Evolutionary conservation across 352 stramenopile species (phyloP), one percentile per base, ranked within the genome.

Genomic region (Phytophthora citricola): DNA sequence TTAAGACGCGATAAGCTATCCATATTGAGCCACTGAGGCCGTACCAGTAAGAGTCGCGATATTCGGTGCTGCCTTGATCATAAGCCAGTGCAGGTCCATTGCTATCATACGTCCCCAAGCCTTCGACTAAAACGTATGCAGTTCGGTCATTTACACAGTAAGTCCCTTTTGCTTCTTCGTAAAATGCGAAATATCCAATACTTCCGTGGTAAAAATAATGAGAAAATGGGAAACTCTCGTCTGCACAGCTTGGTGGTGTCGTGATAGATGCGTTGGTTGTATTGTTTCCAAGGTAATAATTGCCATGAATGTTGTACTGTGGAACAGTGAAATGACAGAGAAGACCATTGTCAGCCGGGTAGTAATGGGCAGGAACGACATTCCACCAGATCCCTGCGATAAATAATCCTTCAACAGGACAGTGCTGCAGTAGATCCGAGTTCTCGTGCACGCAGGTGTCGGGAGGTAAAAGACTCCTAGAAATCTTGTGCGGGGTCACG

Each of bases 341-440:
- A 1, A 49, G 32, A 8, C 55, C 59, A 15, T 58, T 44, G 8
- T 65, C 38, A 5, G 32, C 47, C 2, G 15, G 27, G 20, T 43
- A 58, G 34, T 74, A 74, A 45, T 66, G 45, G 32, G 47, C 14
- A 5, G 69, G 69, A n/a, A 40, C 52, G 11, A 74, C 56, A 46
- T 77, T 77, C 65, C 69, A 77, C 69, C 69, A 77, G 12, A 74
- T 69, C 1, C 59, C 53, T 57, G 69, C 69, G 44, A 77, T 63
- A n/a, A 68, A 61, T 6, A 74, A 45, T 3, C 69, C 69, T 22
- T 58, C 59, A 31, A 71, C 59, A 3, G 69, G 69, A 40, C 69
- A 77, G 6, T 59, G 55, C 5, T 54, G n/a, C 10, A 31, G 26
- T 24, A 77, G 20, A 44, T 74, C 46, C 5, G 36, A 24, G 2